A percentile compares a stretch with the other conserved stretches of the same genome.
Evolutionary conservation across 768 basidiomycete genomes (phyloP).

Genomic region (Baorangia bicolor): DNA sequence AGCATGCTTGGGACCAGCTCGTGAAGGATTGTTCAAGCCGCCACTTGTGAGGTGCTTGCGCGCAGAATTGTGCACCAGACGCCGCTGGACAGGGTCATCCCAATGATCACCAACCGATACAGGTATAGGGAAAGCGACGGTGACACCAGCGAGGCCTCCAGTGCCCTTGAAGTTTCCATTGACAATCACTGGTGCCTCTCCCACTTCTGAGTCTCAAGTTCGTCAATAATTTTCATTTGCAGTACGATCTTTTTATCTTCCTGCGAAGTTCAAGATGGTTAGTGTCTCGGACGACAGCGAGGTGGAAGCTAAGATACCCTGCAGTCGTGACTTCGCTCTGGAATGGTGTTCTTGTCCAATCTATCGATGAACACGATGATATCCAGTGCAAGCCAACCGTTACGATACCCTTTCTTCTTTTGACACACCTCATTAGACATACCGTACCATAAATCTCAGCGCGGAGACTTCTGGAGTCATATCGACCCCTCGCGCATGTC

Average conservation of each 20-base stretch:
- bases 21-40: constrained; percentile 43
- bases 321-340: constrained; percentile 80
- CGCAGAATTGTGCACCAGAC: constrained; percentile 73
- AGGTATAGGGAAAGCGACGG: constrained; percentile 72
- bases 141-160: constrained; percentile 68
- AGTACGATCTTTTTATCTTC: constrained; percentile 86
- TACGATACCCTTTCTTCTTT: not conserved
- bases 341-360: constrained; percentile 80
- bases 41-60: constrained; percentile 83
- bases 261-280: constrained; percentile 79
- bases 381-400: constrained; percentile 62
- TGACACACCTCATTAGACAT: constrained; percentile 50
- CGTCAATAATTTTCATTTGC: not conserved
- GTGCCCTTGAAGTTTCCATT: constrained; percentile 87
- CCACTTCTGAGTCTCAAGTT: not conserved
- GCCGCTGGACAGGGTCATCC: constrained; percentile 58
- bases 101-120: constrained; percentile 79
- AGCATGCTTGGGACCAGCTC: not conserved
- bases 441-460: constrained; percentile 56
- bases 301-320: constrained; percentile 4
- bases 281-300: constrained; percentile 8
- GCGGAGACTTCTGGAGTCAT: constrained; percentile 62
- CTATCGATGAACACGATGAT: constrained; percentile 68
- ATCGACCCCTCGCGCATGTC: constrained; percentile 74
- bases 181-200: constrained; percentile 76